phyloP scores from a whole-genome alignment of 306 rosid species.

The Malus fusca region DNA sequence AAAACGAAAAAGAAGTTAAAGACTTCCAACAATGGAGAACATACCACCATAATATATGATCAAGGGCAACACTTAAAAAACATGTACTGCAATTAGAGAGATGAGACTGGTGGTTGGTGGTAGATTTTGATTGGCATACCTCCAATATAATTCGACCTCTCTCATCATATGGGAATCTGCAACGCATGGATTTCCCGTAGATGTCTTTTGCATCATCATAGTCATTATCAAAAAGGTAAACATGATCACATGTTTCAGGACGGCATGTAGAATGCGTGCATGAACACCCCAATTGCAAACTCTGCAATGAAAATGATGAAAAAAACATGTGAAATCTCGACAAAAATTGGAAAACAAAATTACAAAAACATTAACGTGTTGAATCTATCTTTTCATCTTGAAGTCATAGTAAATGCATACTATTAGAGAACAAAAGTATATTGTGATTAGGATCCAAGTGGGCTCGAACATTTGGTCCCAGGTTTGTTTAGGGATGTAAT shows the following conservation, averaged over 20 bases:
- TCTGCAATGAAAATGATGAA: slow-evolving; percentile 32
- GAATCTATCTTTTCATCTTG: not conserved
- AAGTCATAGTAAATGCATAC: not conserved
- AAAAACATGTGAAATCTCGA: not conserved
- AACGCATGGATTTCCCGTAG: slow-evolving; percentile 73
- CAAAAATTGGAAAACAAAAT: slow-evolving; percentile 2
- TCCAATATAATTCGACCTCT: slow-evolving; percentile 81
- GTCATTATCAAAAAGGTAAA: slow-evolving; percentile 83
- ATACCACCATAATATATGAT: not conserved
- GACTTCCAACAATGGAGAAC: not conserved
- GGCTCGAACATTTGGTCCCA: not conserved
- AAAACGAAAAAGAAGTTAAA: not conserved
- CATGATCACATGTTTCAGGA: slow-evolving; percentile 90
- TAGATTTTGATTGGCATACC: slow-evolving; percentile 41
- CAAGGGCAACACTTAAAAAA: not conserved
- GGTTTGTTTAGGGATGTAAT: not conserved
- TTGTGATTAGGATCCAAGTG: not conserved
- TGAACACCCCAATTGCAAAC: slow-evolving; percentile 74
- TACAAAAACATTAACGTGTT: not conserved
- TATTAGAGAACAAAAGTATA: not conserved
- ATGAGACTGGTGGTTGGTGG: slow-evolving; percentile 13
- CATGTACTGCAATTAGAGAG: not conserved
- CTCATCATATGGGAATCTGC: slow-evolving; percentile 90
- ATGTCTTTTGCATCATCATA: slow-evolving; percentile 89
- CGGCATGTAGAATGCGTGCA: slow-evolving; percentile 58